Evolutionary conservation across 306 rosid genomes (phyloP), one percentile per base, ranked within the genome.

Genomic region (Lathyrus tuberosus): DNA sequence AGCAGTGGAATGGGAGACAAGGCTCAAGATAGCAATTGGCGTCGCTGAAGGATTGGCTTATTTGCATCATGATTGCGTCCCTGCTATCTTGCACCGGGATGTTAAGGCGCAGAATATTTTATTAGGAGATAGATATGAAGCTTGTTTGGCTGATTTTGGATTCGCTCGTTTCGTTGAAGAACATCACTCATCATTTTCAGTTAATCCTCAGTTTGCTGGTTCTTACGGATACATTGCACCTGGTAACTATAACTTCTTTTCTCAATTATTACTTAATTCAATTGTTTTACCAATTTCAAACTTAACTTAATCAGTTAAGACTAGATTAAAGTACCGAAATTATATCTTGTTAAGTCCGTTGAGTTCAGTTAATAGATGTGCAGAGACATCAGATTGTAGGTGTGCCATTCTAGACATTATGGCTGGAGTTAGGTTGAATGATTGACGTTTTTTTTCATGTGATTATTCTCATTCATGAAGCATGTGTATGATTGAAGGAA

Each of bases 201-300:
- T 83, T 12, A 83, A 81, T 70, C 97, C 92, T 4, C 92, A 90
- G 53, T 85, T 94, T 47, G 96, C 99, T 0, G 99, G 99, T 4
- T 91, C 99, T 15, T 94, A 87, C 71, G 99, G 99, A 82, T 94
- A 94, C 77, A 81, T 94, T 84, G 97, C 99, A 44, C 99, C 99
- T 0, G 99, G 98, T 88, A 56, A 82, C 58, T 10, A 16, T 13
- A 46, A 5, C 67, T 47, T 10, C 52, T 10, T 30, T 8, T 0
- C 56, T 30, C 13, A 28, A 15, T 44, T 59, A 6, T 54, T 24
- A 33, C 38, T 33, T 5, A 63, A 54, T 44, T 31, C 5, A 30
- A 17, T 44, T 28, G 10, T 5, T 11, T 41, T n/a, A 31, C 40
- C 20, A n/a, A 38, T 31, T 40, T 69, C 2, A 31, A 28, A 15